Evolutionary conservation across 495 filamentous ascomycete genomes (phyloP), one percentile per base, ranked within the genome.

Genomic region (Beverwykella pulmonaria): DNA sequence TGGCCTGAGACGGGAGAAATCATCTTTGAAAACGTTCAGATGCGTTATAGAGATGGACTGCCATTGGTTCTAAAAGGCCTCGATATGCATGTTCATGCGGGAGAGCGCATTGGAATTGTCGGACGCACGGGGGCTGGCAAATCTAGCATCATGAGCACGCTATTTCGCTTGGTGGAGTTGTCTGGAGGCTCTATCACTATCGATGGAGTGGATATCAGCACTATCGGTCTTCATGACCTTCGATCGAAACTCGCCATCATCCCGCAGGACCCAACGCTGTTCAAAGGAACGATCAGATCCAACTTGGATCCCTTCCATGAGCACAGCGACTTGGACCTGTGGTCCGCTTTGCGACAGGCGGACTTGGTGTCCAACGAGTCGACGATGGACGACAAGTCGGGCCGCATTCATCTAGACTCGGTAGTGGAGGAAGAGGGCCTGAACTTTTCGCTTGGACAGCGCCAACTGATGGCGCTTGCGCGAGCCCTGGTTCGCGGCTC

Each of bases 381-480:
- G 25, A 61, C 63, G 1, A 74, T 81, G 52, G 79, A 80, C 14
- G 82, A 83, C 59, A 76, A 73, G 39, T 63, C 70, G n/a, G 72
- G 77, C 49, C 86, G 88, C 44, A 89, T 98, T 59, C 89, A 91
- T 55, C 87, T 98, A 36, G 94, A 97, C 74, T 85, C 83, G 12
- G 67, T 84, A 8, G 92, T 97, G n/a, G 92, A 96, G 63, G 93
- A 97, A 71, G 93, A 96, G 79, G 93, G 93, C 0, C 79, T 94
- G 41, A 98, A 97, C 77, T 98, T 95, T 80, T 94, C 90, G 0
- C 86, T 97, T n/a, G 93, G 94, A 0, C 93, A 98, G 78, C 87
- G 93, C 2, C 93, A 98, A 72, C 86, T 97, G 15, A 95, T 98
- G 90, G 93, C 94, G 2, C 82, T 98, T 0, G 93, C 93, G 0